Evolutionary conservation across 192 early-diverging fungal species (phyloP).

Genomic region (Mycoemilia scoparia): DNA sequence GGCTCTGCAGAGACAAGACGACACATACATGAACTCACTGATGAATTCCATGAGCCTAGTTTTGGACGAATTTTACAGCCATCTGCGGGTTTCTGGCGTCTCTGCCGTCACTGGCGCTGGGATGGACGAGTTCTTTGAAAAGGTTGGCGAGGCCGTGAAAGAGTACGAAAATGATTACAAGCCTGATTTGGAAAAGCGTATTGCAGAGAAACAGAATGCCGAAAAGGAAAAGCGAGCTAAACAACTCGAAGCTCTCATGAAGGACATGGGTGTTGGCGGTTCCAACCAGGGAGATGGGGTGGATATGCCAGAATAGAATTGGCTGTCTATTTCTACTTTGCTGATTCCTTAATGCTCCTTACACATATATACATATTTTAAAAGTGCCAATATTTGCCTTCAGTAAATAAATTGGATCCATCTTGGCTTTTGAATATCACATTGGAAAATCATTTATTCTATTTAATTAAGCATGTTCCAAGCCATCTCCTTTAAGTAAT

Average conservation of each 20-base stretch:
- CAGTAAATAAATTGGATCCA: too few relatives aligned
- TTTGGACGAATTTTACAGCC: conserved; percentile 89
- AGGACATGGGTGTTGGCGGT: conserved; percentile 59
- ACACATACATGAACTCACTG: conserved; percentile 76
- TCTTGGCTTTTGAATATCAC: too few relatives aligned
- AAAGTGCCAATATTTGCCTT: too few relatives aligned
- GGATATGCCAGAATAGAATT: too few relatives aligned
- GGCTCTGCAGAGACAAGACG: conserved; percentile 60
- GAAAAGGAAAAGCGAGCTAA: conserved; percentile 49
- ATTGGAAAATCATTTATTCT: too few relatives aligned
- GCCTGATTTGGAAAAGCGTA: conserved; percentile 59
- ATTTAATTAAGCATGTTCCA: too few relatives aligned
- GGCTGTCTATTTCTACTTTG: too few relatives aligned
- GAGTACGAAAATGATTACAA: conserved; percentile 83
- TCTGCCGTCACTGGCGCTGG: conserved; percentile 84
- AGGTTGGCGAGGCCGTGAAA: conserved; percentile 54
- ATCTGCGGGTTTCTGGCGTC: conserved; percentile 65
- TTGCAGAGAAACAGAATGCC: conserved; percentile 38
- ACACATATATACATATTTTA: too few relatives aligned
- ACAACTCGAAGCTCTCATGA: conserved; percentile 62
- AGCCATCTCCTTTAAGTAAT: too few relatives aligned
- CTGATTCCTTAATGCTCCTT: too few relatives aligned
- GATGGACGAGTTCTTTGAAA: conserved; percentile 74
- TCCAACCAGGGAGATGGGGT: conserved; percentile 23
- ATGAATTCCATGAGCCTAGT: conserved; percentile 93